Evolutionary conservation across 2,329 filamentous ascomycete genomes (phyloP).

Genomic region (Aspergillus ustus): DNA sequence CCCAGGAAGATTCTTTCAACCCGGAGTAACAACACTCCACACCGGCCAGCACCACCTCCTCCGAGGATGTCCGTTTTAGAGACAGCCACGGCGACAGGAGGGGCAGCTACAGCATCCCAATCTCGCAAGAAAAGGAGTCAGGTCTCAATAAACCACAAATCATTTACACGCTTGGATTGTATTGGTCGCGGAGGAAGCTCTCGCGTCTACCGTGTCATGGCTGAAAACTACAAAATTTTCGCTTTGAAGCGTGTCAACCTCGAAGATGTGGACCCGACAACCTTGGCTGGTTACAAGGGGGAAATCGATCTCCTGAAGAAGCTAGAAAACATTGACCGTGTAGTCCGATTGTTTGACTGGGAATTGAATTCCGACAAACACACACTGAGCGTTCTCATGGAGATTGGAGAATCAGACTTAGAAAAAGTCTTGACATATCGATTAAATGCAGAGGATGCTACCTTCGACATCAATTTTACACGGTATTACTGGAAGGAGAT

Average conservation of each 20-base stretch:
- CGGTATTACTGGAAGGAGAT: slow-evolving; percentile 99
- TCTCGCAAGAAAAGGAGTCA: slow-evolving; percentile 77
- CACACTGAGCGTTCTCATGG: slow-evolving; percentile 89
- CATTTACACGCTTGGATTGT: slow-evolving; percentile 86
- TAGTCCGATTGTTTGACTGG: slow-evolving; percentile 88
- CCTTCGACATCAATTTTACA: slow-evolving; percentile 86
- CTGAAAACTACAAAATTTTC: slow-evolving; percentile 94
- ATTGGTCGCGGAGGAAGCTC: slow-evolving; percentile 91
- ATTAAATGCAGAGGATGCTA: slow-evolving; percentile 71
- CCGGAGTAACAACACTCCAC: slow-evolving; percentile 72
- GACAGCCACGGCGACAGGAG: slow-evolving; percentile 81
- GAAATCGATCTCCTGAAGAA: slow-evolving; percentile 91
- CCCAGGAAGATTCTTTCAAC: slow-evolving; percentile 55
- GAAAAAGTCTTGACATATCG: slow-evolving; percentile 79
- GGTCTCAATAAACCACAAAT: slow-evolving; percentile 86
- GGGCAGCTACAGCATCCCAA: slow-evolving; percentile 76
- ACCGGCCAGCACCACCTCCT: slow-evolving; percentile 76
- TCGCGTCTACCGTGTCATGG: slow-evolving; percentile 94
- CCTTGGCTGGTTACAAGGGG: slow-evolving; percentile 86
- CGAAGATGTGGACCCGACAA: slow-evolving; percentile 83
- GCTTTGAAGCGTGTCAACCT: slow-evolving; percentile 91
- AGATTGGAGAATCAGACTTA: slow-evolving; percentile 93
- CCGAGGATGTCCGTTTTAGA: slow-evolving; percentile 98
- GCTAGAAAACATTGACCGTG: slow-evolving; percentile 81
- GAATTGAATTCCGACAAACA: slow-evolving; percentile 94